These are phyloP conservation scores for Candida coleopterorum DNA, from an alignment of 805 yeast species.

Conservation along the genomic window DNA sequence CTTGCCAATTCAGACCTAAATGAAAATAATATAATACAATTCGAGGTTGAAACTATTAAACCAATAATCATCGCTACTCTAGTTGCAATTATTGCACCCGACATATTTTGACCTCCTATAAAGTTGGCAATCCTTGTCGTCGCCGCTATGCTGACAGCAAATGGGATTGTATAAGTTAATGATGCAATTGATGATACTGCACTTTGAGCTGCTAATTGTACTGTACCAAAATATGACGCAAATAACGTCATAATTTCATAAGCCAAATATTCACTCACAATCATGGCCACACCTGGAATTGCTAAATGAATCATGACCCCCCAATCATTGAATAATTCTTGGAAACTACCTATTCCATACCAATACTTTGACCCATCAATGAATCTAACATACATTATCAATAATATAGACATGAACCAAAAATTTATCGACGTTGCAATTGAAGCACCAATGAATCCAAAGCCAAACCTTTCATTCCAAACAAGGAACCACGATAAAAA, in stretches of 20 bases:
- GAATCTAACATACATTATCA: slow-evolving; percentile 35
- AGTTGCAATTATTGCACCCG: slow-evolving; percentile 34
- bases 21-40: slow-evolving; percentile 42
- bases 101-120: slow-evolving; percentile 39
- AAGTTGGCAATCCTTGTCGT: slow-evolving; percentile 43
- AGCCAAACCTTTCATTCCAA: slow-evolving; percentile 36
- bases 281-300: slow-evolving; percentile 42
- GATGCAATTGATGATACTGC: slow-evolving; percentile 46
- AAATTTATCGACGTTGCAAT: slow-evolving; percentile 39
- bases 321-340: slow-evolving; percentile 33
- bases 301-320: slow-evolving; percentile 32
- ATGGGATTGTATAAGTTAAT: slow-evolving; percentile 41
- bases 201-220: slow-evolving; percentile 48
- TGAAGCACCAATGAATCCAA: slow-evolving; percentile 42
- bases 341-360: slow-evolving; percentile 49
- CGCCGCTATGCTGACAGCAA: slow-evolving; percentile 42
- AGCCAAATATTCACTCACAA: slow-evolving; percentile 42
- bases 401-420: slow-evolving; percentile 35
- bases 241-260: slow-evolving; percentile 43
- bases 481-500: slow-evolving; percentile 37
- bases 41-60: slow-evolving; percentile 25
- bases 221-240: slow-evolving; percentile 45
- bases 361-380: slow-evolving; percentile 69
- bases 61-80: slow-evolving; percentile 27
- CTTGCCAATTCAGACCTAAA: slow-evolving; percentile 48